Evolutionary conservation across 208 protist species (phyloP).

Genomic region (Wallacemonas rigidus): DNA sequence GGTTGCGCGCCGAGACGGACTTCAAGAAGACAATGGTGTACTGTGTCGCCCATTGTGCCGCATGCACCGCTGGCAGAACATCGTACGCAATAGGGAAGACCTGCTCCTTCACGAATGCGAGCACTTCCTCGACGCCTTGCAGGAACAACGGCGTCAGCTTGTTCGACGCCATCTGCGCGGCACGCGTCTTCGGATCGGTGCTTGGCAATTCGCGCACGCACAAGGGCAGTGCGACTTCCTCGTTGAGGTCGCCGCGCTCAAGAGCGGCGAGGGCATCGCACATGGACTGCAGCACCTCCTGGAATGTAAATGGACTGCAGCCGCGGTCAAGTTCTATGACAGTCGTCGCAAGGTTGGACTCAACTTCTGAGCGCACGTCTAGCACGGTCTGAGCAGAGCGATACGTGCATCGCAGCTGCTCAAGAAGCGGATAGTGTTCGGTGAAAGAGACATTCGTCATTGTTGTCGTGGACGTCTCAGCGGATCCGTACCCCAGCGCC

Average conservation of each 20-base stretch:
- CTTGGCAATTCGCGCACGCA: conserved; percentile 22
- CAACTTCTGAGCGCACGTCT: conserved; percentile 56
- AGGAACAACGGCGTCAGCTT: conserved; percentile 29
- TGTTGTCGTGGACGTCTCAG: not conserved
- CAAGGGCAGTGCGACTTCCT: conserved; percentile 49
- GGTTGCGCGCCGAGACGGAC: conserved; percentile 35
- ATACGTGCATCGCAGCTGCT: conserved; percentile 42
- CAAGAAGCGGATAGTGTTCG: conserved; percentile 14
- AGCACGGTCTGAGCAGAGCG: conserved; percentile 18
- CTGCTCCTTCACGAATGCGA: conserved; percentile 48
- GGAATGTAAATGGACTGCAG: conserved; percentile 62
- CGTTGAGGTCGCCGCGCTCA: conserved; percentile 57
- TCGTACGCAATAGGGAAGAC: conserved; percentile 49
- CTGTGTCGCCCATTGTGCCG: conserved; percentile 83
- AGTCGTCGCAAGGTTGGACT: conserved; percentile 53
- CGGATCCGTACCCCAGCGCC: too few relatives aligned
- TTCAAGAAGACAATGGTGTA: conserved; percentile 85
- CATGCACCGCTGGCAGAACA: conserved; percentile 50
- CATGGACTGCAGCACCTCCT: conserved; percentile 53
- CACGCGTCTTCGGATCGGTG: conserved; percentile 1
- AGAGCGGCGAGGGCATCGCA: conserved; percentile 43
- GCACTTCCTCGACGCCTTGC: conserved; percentile 64
- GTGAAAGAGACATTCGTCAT: not conserved
- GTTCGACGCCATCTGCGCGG: conserved; percentile 12
- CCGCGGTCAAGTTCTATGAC: conserved; percentile 41